Conservation (phyloP, 73 alveolate species). For the Paramecium primaurelia region DNA sequence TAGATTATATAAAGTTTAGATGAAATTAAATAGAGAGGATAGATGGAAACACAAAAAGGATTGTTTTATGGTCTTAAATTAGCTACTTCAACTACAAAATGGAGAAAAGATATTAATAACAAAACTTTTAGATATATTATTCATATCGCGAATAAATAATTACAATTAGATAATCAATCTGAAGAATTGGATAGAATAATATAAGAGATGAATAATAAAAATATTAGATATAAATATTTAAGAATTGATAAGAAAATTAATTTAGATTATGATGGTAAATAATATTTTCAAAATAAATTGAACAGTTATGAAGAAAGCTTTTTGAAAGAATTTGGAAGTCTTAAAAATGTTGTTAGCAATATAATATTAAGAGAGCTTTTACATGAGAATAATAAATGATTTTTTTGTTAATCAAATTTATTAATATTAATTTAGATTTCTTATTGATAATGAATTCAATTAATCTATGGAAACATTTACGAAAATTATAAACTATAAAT, state of each 20-base stretch:
- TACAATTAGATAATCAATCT: background rate
- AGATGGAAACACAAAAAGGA: slow-evolving; percentile 91
- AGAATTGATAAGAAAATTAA: background rate
- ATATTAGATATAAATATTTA: background rate
- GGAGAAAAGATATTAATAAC: slow-evolving; percentile 73
- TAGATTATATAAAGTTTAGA: slow-evolving; percentile 68
- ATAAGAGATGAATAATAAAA: background rate
- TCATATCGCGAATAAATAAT: slow-evolving; percentile 86
- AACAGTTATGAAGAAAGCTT: slow-evolving; percentile 51
- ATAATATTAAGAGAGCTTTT: background rate
- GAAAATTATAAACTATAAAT: no score
- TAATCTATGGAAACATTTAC: background rate
- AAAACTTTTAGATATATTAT: slow-evolving; percentile 76
- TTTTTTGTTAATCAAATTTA: background rate
- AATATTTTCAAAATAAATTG: slow-evolving; percentile 22
- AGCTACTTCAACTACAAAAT: slow-evolving; percentile 68
- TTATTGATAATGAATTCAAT: no score
- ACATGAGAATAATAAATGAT: background rate
- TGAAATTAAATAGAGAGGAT: slow-evolving; percentile 53
- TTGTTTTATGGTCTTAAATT: slow-evolving; percentile 83
- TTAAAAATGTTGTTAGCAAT: background rate
- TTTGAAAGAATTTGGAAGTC: background rate
- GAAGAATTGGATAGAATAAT: background rate
- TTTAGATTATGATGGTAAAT: background rate
- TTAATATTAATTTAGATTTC: no score